Base-by-base conservation (phyloP, 192 early-diverging fungal species). In the Backusella tarrabulga region DNA sequence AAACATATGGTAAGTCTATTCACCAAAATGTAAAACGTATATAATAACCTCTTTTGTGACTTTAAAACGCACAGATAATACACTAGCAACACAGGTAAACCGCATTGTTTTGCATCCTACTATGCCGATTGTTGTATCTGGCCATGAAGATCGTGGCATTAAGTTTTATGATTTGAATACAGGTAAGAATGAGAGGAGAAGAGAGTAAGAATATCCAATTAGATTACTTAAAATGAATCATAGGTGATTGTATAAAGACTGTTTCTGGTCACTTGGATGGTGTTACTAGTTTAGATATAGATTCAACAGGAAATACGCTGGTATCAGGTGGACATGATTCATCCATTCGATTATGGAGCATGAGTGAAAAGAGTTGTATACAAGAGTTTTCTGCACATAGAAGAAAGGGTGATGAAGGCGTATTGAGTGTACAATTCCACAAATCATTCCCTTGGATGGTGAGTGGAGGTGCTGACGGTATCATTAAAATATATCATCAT, bases 311-410 rank as follows among this genome's bases (percentile, higher is more conserved):
- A 32, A 72, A 89, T 36, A 79, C 84, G 11, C 77, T 96, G 42
- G 90, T 87, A 35, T 90, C 91, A 29, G 89, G 90, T 80, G 92
- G 90, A 0, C 93, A 96, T 77, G 93, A 96, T 78, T 85, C 87
- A 41, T 93, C 93, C 1, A 83, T 95, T 17, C 88, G 92, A 34
- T 84, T 93, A 77, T 96, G 93, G 92, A 93, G 95, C 74, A 83
- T 96, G 35, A 77, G 80, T 26, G 75, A 83, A 11, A 84, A 86
- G 29, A 66, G 83, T 23, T 93, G 92, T 79, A 60, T 92, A 19
- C 93, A 96, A 80, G 93, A 95, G 79, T 90, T 92, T 71, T 80
- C 85, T 17, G 85, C 91, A 0, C 93, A 94, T 74, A 82, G 92
- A 8, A 83, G 85, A 67, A 92, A 93, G 79, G 87, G 89, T 26